Evolutionary conservation across 768 basidiomycete genomes (phyloP).

Genomic region (Asterophora lycoperdoides): DNA sequence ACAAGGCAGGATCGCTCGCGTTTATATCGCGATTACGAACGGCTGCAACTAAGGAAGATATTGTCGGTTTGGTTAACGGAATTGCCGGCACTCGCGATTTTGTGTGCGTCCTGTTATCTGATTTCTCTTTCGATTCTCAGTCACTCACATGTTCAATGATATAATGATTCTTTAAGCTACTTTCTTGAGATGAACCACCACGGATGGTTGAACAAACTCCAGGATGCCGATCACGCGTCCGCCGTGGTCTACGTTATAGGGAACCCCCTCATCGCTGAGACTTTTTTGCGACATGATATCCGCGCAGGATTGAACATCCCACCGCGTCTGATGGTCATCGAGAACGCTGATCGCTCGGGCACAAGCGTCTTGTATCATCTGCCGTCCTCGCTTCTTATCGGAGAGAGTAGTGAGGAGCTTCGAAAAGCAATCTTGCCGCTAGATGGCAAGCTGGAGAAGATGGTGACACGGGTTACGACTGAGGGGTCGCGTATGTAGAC

Average conservation of each 20-base stretch:
- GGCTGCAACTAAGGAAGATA: conserved; percentile 32
- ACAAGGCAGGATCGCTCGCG: conserved; percentile 31
- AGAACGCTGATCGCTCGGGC: conserved; percentile 21
- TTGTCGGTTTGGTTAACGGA: conserved; percentile 29
- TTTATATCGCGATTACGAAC: conserved; percentile 20
- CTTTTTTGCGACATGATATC: conserved; percentile 28
- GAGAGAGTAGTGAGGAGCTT: conserved; percentile 28
- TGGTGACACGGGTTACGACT: conserved; percentile 32
- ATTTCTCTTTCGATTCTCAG: no score
- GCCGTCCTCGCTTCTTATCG: conserved; percentile 31
- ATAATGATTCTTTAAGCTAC: conserved; percentile 25
- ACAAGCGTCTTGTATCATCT: conserved; percentile 33
- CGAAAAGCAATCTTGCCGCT: conserved; percentile 30
- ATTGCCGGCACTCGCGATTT: conserved; percentile 36
- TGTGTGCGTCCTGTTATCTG: conserved; percentile 39
- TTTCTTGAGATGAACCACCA: conserved; percentile 36
- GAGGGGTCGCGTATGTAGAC: no score
- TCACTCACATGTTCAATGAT: no score
- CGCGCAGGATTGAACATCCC: conserved; percentile 30
- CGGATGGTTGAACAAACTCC: conserved; percentile 32
- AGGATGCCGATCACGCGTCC: conserved; percentile 23
- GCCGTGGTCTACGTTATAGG: conserved; percentile 38
- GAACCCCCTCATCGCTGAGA: conserved; percentile 35
- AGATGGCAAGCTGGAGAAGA: conserved; percentile 40
- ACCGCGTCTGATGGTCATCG: conserved; percentile 30